Evolutionary conservation across 2,329 filamentous ascomycete species (phyloP).

Genomic region (Ophiocordyceps camponoti-leonardi): DNA sequence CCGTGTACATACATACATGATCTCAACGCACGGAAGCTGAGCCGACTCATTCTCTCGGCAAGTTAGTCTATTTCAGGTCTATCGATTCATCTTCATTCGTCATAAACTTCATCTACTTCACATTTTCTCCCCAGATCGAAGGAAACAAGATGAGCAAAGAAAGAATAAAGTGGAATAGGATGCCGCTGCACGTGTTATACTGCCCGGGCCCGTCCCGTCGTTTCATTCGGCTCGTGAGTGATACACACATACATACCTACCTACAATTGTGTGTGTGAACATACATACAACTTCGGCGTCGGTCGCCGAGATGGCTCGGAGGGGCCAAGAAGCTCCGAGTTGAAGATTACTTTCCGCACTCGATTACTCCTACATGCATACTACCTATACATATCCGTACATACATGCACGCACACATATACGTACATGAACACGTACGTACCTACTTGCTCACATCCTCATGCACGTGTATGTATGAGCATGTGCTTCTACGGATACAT

Average conservation of each 20-base stretch:
- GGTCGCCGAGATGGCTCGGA: neutral
- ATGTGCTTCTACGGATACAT: too few relatives aligned
- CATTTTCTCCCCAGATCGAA: too few relatives aligned
- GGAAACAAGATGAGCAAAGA: too few relatives aligned
- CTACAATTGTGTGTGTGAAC: too few relatives aligned
- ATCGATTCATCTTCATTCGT: too few relatives aligned
- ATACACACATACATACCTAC: neutral
- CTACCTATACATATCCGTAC: neutral
- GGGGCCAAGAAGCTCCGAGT: neutral
- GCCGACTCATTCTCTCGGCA: too few relatives aligned
- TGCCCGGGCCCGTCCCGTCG: neutral
- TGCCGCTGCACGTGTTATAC: neutral
- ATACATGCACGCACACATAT: neutral
- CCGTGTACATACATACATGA: neutral
- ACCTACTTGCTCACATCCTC: too few relatives aligned
- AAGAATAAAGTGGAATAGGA: neutral
- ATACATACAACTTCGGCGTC: neutral
- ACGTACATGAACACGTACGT: too few relatives aligned
- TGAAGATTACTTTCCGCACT: neutral
- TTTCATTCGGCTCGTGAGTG: neutral
- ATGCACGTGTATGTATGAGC: neutral
- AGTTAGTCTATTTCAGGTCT: too few relatives aligned
- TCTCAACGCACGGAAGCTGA: neutral
- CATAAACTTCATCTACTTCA: too few relatives aligned
- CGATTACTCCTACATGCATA: neutral